Base-by-base conservation (phyloP, 345 rosid species). In the Populus nigra region DNA sequence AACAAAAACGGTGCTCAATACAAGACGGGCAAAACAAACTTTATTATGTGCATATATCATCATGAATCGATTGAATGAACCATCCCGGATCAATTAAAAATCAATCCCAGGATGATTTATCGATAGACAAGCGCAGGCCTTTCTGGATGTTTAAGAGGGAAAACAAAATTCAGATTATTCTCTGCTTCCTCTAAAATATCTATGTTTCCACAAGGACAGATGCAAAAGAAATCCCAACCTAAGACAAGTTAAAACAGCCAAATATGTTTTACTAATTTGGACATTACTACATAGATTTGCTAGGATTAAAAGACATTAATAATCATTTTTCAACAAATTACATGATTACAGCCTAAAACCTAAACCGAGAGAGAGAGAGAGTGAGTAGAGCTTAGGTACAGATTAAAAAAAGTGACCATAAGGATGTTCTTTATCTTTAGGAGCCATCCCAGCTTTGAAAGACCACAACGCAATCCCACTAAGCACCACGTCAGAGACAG, bases 361-460 rank as follows among this genome's bases (percentile, higher is more conserved):
- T 5, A 55, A 29, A 38, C 3, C 45, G 1, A 69, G 38, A 76
- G 70, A 86, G 39, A 17, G 77, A 80, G 53, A 78, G 82, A 78
- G 53, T 73, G 82, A 85, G 88, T 69, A 83, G 78, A 36, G 74
- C 55, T 88, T 76, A 83, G 89, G 84, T 81, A 85, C 89, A 85
- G 29, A 85, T 80, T 78, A 82, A 65, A 79, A 86, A 65, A 83
- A 87, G 87, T 85, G 84, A 95, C 99, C 99, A 86, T 93, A 95
- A 36, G 99, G 99, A 79, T 95, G 97, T 78, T 93, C 93, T 86
- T 89, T 76, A 88, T 93, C 99, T 84, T 86, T 93, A 49, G 99
- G 98, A 87, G 88, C 89, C 69, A 81, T 89, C 25, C 94, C 99
- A 79, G 96, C 99, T 88, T 87, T 91, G 83, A 85, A 93, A 29